Percentiles rank a stretch among this genome's conserved stretches.
Conservation (phyloP, 2,329 filamentous ascomycete genomes). For the Colletotrichum godetiae region DNA sequence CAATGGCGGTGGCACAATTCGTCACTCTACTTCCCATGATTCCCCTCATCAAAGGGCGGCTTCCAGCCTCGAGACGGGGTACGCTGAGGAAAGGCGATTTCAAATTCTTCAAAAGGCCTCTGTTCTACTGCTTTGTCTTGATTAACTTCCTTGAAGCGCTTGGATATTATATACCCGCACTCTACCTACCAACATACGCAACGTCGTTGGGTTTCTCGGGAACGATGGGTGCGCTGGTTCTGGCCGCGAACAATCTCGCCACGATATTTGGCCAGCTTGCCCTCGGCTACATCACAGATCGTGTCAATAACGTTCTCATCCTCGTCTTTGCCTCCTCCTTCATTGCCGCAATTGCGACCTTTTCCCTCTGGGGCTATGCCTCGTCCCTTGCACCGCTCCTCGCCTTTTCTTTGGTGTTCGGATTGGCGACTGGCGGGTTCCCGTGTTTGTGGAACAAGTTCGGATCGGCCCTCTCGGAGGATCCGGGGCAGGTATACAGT, state of each 20-base stretch:
- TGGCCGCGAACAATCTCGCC: conserved; percentile 59
- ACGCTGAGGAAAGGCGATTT: conserved; percentile 39
- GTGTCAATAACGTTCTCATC: conserved; percentile 54
- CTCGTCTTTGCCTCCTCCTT: conserved; percentile 55
- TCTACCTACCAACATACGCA: conserved; percentile 64
- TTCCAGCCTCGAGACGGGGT: conserved; percentile 49
- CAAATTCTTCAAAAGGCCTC: conserved; percentile 37
- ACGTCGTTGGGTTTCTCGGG: conserved; percentile 51
- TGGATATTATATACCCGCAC: conserved; percentile 67
- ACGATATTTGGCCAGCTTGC: conserved; percentile 57
- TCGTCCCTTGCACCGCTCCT: conserved; percentile 55
- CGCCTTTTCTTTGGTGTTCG: conserved; percentile 64
- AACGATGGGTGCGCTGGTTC: conserved; percentile 55
- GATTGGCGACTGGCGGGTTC: conserved; percentile 63
- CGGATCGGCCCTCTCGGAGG: conserved; percentile 40
- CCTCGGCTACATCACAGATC: conserved; percentile 60
- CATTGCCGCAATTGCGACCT: conserved; percentile 58
- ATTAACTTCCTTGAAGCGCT: conserved; percentile 63
- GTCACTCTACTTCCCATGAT: conserved; percentile 52
- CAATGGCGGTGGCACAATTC: conserved; percentile 51
- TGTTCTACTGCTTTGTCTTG: conserved; percentile 51
- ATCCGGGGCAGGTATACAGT: conserved; percentile 40
- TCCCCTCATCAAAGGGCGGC: conserved; percentile 52
- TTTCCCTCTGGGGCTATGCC: conserved; percentile 66
- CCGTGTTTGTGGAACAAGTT: conserved; percentile 42